Percentiles rank a stretch among this genome's conserved stretches.
These are phyloP conservation scores for Calocybe gangraenosa DNA, from an alignment of 768 basidiomycete genomes.

Conservation along the genomic window DNA sequence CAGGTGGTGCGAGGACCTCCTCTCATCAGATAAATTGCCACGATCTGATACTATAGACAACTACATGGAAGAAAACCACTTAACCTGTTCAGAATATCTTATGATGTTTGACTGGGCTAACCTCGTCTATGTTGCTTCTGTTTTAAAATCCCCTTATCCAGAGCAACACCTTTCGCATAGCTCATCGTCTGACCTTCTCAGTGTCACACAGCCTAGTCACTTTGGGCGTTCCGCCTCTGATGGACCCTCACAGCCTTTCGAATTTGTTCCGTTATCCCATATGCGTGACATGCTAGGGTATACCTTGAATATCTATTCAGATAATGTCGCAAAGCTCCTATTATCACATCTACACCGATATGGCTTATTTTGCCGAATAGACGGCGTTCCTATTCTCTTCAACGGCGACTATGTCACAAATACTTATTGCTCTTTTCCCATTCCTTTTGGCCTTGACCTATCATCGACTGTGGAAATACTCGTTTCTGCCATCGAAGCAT, in stretches of 20 bases:
- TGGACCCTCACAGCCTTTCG: constrained; percentile 41
- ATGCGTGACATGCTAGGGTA: constrained; percentile 56
- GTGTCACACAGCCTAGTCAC: constrained; percentile 31
- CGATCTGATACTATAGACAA: constrained; percentile 47
- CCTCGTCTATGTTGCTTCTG: constrained; percentile 56
- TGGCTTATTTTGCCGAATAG: constrained; percentile 54
- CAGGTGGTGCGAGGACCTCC: constrained; percentile 44
- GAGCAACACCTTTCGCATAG: constrained; percentile 15
- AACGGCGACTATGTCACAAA: constrained; percentile 29
- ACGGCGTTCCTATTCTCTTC: constrained; percentile 32
- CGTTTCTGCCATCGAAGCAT: constrained; percentile 66
- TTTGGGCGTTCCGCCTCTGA: constrained; percentile 20
- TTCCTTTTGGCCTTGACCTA: constrained; percentile 69
- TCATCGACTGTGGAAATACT: constrained; percentile 71
- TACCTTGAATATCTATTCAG: constrained; percentile 54
- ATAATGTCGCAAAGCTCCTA: constrained; percentile 46
- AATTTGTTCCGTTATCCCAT: constrained; percentile 54
- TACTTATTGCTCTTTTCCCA: constrained; percentile 52
- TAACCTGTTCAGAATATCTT: constrained; percentile 34
- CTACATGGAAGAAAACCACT: constrained; percentile 47
- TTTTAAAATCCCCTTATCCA: constrained; percentile 45
- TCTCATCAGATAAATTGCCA: constrained; percentile 36
- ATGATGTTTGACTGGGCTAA: constrained; percentile 68
- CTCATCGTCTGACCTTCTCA: constrained; percentile 42
- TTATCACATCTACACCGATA: constrained; percentile 58